phyloP scores from a whole-genome alignment of 2,329 filamentous ascomycete genomes.

The Exophiala alcalophila region DNA sequence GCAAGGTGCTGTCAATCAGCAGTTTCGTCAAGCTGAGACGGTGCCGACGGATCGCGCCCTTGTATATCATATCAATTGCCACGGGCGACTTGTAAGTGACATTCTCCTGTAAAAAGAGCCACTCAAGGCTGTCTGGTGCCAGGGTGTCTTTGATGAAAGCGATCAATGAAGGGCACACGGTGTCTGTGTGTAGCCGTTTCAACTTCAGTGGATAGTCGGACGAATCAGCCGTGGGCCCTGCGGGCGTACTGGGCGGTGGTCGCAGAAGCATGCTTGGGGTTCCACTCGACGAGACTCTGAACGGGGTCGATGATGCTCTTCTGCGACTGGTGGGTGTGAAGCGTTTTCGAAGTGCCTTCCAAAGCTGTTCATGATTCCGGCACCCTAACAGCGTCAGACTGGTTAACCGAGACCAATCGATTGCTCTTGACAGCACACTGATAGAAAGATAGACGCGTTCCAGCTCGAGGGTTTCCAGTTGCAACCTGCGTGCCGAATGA shows the following conservation, averaged over 20 bases:
- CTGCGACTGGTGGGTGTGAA: conserved; percentile 49
- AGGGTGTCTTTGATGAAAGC: conserved; percentile 74
- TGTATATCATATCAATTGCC: conserved; percentile 68
- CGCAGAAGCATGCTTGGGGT: conserved; percentile 59
- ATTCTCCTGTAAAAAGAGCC: conserved; percentile 71
- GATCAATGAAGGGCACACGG: conserved; percentile 65
- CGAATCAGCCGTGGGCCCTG: conserved; percentile 21
- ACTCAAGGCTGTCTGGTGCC: conserved; percentile 75
- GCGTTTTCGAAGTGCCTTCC: conserved; percentile 66
- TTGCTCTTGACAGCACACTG: conserved; percentile 63
- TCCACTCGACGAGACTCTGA: conserved; percentile 71
- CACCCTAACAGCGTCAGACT: conserved; percentile 73
- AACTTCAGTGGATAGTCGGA: conserved; percentile 62
- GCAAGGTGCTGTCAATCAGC: conserved; percentile 67
- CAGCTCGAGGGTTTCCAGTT: conserved; percentile 69
- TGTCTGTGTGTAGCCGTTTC: conserved; percentile 73
- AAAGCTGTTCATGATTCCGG: conserved; percentile 68
- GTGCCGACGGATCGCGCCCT: conserved; percentile 67
- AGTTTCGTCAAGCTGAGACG: conserved; percentile 67
- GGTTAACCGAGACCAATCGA: conserved; percentile 72
- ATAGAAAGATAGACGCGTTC: conserved; percentile 73
- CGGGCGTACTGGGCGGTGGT: conserved; percentile 35
- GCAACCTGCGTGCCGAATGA: conserved; percentile 56
- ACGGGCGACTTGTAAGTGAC: conserved; percentile 56
- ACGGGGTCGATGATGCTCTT: conserved; percentile 46